Evolutionary conservation across 2,329 filamentous ascomycete species (phyloP), one percentile per base, ranked within the genome.

Genomic region (Fusarium coffeatum): DNA sequence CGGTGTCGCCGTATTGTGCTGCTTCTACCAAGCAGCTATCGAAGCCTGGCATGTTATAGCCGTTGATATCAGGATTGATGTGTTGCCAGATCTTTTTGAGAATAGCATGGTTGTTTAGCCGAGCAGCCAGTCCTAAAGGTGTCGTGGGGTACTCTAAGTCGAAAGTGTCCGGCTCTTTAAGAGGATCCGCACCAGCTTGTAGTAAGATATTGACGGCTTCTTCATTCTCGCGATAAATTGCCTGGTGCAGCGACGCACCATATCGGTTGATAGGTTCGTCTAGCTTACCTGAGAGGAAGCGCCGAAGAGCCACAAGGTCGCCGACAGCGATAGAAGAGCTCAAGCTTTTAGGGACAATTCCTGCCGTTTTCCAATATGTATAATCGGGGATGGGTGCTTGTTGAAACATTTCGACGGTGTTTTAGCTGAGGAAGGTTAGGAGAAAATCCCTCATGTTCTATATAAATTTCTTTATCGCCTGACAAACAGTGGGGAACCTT

Each of bases 181-280:
- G 34, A n/a, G 34, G 34, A 18, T 37, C 34, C 0, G 16, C 34
- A 6, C 34, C 34, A 37, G 34, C 34, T n/a, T 37, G 34, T 37
- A n/a, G 16, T 37, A 37, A 11, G 18, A n/a, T n/a, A 37, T n/a
- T 10, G 5, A 37, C 34, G 34, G 34, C 34, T 37, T 37, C 16
- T 11, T 37, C 34, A 4, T n/a, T 37, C 2, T 4, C 9, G 18
- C 3, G 34, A 37, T 37, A 37, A 18, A 37, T 37, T 37, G 34
- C 34, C 3, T 37, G 34, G 1, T 37, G 18, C 5, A 37, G 34
- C 18, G 34, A 9, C 34, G 18, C 34, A 37, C 34, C 18, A 6
- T n/a, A 37, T 11, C 0, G 3, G 4, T 1, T n/a, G 18, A 18
- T 6, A 11, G 18, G 3, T 37, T 11, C 16, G 34, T 37, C 34